Evolutionary conservation across 768 basidiomycete genomes (phyloP).

Genomic region (Pleurotus citrinopileatus): DNA sequence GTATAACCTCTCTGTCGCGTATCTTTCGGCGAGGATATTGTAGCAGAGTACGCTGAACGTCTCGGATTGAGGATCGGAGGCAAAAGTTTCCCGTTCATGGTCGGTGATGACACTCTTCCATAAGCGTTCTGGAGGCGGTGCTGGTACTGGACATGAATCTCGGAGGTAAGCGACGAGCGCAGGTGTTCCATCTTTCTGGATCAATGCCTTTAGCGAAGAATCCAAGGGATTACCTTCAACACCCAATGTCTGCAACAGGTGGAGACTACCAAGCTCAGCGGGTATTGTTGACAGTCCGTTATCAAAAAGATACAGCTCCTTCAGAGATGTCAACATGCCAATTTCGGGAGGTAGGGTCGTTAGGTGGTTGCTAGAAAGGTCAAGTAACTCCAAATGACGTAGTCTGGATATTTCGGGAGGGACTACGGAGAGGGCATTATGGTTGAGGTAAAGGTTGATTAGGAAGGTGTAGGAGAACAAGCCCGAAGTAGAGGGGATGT

Average conservation of each 20-base stretch:
- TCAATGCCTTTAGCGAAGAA: constrained; percentile 64
- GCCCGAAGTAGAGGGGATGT: constrained; percentile 72
- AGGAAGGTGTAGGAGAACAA: constrained; percentile 91
- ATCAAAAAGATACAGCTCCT: constrained; percentile 94
- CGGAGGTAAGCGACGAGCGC: constrained; percentile 89
- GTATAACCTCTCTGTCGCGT: constrained; percentile 85
- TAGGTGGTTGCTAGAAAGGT: constrained; percentile 88
- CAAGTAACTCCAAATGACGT: constrained; percentile 83
- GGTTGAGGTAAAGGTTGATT: constrained; percentile 92
- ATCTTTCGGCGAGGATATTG: constrained; percentile 93
- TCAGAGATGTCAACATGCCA: constrained; percentile 85
- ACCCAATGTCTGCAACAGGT: constrained; percentile 90
- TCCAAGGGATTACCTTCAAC: constrained; percentile 98
- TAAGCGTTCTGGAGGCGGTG: constrained; percentile 74
- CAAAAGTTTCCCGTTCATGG: constrained; percentile 55
- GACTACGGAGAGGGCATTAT: constrained; percentile 78
- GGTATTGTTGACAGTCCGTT: constrained; percentile 88
- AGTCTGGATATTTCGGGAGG: constrained; percentile 84
- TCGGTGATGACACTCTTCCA: constrained; percentile 67
- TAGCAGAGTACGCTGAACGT: constrained; percentile 81
- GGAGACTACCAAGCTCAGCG: constrained; percentile 82
- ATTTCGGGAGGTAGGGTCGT: constrained; percentile 77
- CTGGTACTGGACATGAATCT: constrained; percentile 84
- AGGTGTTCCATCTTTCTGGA: constrained; percentile 94
- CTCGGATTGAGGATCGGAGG: constrained; percentile 67